phyloP scores from a whole-genome alignment of 768 basidiomycete species.

The Lentinula lateritia region DNA sequence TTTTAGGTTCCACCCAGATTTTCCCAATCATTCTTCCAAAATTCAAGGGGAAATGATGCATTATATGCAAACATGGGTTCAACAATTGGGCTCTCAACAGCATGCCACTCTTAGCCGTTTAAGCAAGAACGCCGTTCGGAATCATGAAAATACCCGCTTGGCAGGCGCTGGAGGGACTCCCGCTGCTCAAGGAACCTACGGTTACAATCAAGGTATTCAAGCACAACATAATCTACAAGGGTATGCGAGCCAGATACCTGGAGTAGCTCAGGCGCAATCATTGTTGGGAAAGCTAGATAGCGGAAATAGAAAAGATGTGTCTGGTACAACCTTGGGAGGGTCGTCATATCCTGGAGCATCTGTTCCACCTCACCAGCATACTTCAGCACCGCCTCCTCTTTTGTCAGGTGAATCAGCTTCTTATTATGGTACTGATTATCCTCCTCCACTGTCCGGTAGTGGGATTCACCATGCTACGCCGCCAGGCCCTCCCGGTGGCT shows the following conservation, averaged over 20 bases:
- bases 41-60: conserved; percentile 76
- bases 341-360: conserved; percentile 1
- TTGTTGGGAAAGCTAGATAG: conserved; percentile 25
- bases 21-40: conserved; percentile 56
- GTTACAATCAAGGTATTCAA: conserved; percentile 40
- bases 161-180: conserved; percentile 46
- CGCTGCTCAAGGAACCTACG: conserved; percentile 41
- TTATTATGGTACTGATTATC: conserved; percentile 18
- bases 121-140: conserved; percentile 59
- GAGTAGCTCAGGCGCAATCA: conserved; percentile 36
- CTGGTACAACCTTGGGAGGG: conserved; percentile 11
- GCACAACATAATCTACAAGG: conserved; percentile 43
- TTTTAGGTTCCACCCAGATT: conserved; percentile 78
- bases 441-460: conserved; percentile 16
- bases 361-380: conserved; percentile 9
- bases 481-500: conserved; percentile 26
- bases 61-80: conserved; percentile 58
- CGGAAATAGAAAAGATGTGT: conserved; percentile 20
- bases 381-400: conserved; percentile 2
- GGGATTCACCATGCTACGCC: conserved; percentile 18
- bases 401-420: conserved; percentile 24
- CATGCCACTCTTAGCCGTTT: conserved; percentile 50
- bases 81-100: conserved; percentile 42
- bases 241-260: conserved; percentile 39
- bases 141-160: conserved; percentile 65